Base-by-base conservation (phyloP, 1,284 basidiomycete species). In the Rhodotorula sp. region DNA sequence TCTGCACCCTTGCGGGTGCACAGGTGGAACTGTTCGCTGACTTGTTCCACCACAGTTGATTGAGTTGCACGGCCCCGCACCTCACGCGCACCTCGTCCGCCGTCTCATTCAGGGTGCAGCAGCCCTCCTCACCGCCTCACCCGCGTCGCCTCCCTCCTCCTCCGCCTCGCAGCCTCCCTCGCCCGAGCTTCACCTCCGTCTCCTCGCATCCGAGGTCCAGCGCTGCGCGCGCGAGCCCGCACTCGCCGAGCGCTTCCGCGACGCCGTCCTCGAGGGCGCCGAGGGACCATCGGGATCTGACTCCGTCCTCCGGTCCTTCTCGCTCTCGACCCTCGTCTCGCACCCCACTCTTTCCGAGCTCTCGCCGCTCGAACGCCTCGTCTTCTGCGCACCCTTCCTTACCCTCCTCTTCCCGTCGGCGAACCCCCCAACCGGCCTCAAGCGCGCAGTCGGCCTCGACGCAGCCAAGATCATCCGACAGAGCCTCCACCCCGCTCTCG, bases 31-130 rank as follows among this genome's bases (percentile, higher is more conserved):
- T 52, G 47, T 24, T 28, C 0, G 18, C 28, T 57, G 54, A 67
- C 71, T 62, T 68, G 73, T 69, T 72, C 70, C 55, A 30, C 71
- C 71, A 50, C 80, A 96, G 93, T 86, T 96, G 76, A 91, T 92
- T 73, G 92, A 95, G 79, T 90, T 92, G 79, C 91, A 96, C 85
- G 92, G 92, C 65, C 86, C 92, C 77, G 94, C 95, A 81, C 94
- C 92, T 73, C 95, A 96, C 82, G 86, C 93, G 70, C 92, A 96
- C 82, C 94, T 94, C 83, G 90, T 97, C 75, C 89, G 93, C 72
- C 89, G 94, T 71, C 88, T 95, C 80, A 91, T 94, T 77, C 87
- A 89, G 57, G 89, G 92, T 55, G 81, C 81, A 50, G 76, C 80
- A 52, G 76, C 81, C 20, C 77, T 81, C 66, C 84, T 89, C 56